Base-by-base conservation (phyloP, 495 filamentous ascomycete species). In the Aspergillus bertholletiae region DNA sequence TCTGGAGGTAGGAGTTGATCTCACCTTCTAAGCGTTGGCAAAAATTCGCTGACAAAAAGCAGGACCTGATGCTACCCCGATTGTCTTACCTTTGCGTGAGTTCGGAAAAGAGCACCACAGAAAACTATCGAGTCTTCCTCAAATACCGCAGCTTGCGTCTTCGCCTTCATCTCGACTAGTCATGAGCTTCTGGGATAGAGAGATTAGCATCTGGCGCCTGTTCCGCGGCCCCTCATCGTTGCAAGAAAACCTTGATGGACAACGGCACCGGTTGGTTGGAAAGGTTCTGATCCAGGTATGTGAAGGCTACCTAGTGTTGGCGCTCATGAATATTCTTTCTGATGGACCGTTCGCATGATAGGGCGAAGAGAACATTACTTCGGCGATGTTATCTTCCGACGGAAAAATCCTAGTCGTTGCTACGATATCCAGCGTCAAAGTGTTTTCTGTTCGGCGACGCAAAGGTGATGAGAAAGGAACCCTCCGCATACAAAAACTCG, bases 111-210 rank as follows among this genome's bases (percentile, higher is more conserved):
- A 97, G 65, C 75, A 90, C 59, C 88, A 95, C 65, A 77, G 90
- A 30, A 80, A 84, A 1, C 76, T 99, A 9, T 83, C 92, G 6
- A 81, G 82, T 60, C 76, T 97, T 18, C 93, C 94, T 1, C 94
- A 96, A 69, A 78, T 79, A 17, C 80, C 87, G 1, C 81, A 83
- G 3, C 61, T 96, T 7, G 74, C 81, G 24, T 90, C 88, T 48
- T 84, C 91, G 12, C 79, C 85, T 2, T 82, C 79, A 18, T 81
- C 81, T 27, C 80, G 93, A 32, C 68, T 96, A 17, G 72, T 98
- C 11, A 82, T 93, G 72, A 91, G 89, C 62, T 97, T 90, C 87
- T 99, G 94, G 94, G 88, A 93, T 49, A 80, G 86, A 56, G 89
- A 96, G 61, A 74, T 97, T 22, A 84, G 84, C 54, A 83, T 99